Evolutionary conservation across 768 basidiomycete species (phyloP).

Genomic region (Kockovaella imperatae): DNA sequence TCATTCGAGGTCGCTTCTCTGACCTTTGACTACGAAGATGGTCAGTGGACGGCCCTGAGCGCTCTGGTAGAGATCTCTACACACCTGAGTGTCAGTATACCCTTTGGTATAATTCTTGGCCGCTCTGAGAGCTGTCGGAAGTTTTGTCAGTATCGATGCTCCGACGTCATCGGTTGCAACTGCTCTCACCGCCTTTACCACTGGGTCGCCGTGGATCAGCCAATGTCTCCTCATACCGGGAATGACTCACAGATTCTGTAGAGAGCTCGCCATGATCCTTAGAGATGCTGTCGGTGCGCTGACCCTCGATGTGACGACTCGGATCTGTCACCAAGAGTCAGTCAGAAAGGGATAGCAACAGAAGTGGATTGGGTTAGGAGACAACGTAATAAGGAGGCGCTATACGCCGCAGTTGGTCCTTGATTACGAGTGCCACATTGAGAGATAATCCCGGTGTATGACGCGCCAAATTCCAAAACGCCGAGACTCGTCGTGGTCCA

Average conservation of each 20-base stretch:
- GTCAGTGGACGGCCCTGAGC: not conserved
- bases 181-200: slow-evolving; percentile 37
- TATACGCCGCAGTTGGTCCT: too few relatives aligned
- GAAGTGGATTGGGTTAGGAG: too few relatives aligned
- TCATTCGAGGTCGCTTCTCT: slow-evolving; percentile 96
- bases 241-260: slow-evolving; percentile 28
- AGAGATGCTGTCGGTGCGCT: not conserved
- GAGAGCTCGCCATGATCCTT: slow-evolving; percentile 19
- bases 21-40: slow-evolving; percentile 71
- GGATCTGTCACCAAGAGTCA: too few relatives aligned
- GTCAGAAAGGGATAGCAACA: too few relatives aligned
- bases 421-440: too few relatives aligned
- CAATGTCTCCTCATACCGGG: not conserved
- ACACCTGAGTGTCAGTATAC: slow-evolving; percentile 65
- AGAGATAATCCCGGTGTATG: too few relatives aligned
- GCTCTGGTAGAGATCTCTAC: not conserved
- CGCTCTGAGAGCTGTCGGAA: slow-evolving; percentile 62
- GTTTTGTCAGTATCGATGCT: slow-evolving; percentile 5
- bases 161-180: not conserved
- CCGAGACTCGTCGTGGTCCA: too few relatives aligned
- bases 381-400: too few relatives aligned
- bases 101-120: slow-evolving; percentile 84
- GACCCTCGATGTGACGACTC: not conserved
- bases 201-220: slow-evolving; percentile 19
- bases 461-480: too few relatives aligned